These are phyloP conservation scores for Yamadazyma songkhlaensis DNA, from an alignment of 1,139 yeast genomes.

Conservation along the genomic window DNA sequence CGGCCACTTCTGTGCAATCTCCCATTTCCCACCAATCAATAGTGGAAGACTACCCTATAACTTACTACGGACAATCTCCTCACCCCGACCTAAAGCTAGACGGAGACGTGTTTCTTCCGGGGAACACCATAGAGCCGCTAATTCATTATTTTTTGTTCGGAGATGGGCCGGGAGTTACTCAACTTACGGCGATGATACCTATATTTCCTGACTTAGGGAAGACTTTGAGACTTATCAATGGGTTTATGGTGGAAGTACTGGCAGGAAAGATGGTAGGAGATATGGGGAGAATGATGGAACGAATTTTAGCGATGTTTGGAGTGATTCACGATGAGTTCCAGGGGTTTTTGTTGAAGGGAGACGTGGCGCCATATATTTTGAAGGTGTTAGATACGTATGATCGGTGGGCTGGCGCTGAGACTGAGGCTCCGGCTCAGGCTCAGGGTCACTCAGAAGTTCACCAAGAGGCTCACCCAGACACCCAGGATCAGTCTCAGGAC, in stretches of 20 bases:
- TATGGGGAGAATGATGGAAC: conserved; percentile 39
- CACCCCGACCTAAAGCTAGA: conserved; percentile 72
- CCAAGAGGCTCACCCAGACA: no score
- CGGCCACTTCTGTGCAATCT: neutral
- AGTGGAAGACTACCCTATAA: conserved; percentile 18
- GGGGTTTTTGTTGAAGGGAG: conserved; percentile 40
- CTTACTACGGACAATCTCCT: conserved; percentile 32
- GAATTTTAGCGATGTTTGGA: conserved; percentile 36
- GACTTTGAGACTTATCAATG: conserved; percentile 40
- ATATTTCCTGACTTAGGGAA: conserved; percentile 58
- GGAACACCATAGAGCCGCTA: conserved; percentile 57
- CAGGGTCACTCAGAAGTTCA: no score
- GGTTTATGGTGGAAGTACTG: conserved; percentile 22
- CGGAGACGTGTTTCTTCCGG: conserved; percentile 19
- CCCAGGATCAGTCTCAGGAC: no score
- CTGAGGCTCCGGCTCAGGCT: no score
- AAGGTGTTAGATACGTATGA: conserved; percentile 30
- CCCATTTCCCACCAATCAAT: neutral
- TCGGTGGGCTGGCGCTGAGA: no score
- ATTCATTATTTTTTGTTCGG: conserved; percentile 69
- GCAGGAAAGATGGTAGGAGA: conserved; percentile 13
- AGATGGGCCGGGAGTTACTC: conserved; percentile 29
- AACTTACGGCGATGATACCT: conserved; percentile 60
- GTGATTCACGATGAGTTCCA: conserved; percentile 34
- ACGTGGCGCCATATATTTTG: conserved; percentile 39